Evolutionary conservation across 148 eudicot genomes (phyloP).

Genomic region (Chenopodium berlandieri): DNA sequence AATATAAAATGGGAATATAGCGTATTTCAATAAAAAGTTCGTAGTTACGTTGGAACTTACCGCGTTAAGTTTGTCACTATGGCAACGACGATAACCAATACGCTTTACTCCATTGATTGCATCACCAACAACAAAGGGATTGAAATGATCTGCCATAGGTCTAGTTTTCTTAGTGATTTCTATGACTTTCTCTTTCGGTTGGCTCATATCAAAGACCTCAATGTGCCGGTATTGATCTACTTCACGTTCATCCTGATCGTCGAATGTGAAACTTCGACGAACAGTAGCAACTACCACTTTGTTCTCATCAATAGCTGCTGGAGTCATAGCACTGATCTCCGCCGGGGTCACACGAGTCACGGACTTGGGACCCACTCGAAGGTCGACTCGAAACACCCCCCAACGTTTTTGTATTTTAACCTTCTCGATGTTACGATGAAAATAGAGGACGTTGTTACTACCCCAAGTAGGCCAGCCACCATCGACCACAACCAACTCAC

Average conservation of each 20-base stretch:
- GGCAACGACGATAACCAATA: conserved; percentile 23
- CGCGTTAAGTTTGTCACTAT: not conserved
- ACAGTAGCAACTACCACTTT: conserved; percentile 22
- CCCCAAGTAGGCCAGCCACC: conserved; percentile 33
- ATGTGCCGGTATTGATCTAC: conserved; percentile 22
- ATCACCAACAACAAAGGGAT: conserved; percentile 9
- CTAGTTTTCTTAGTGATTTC: conserved; percentile 1
- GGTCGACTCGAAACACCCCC: conserved; percentile 21
- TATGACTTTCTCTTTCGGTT: not conserved
- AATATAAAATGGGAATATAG: too few relatives aligned
- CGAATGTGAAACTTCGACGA: not conserved
- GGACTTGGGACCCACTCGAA: not conserved
- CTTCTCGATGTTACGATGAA: conserved; percentile 21
- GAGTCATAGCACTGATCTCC: conserved; percentile 22
- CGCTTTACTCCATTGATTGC: not conserved
- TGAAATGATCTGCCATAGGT: conserved; percentile 18
- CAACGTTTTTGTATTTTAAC: not conserved
- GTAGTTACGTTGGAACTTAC: not conserved
- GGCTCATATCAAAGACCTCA: conserved; percentile 6
- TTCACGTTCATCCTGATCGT: conserved; percentile 2
- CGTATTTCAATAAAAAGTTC: too few relatives aligned
- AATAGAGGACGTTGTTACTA: conserved; percentile 17
- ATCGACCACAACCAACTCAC: conserved; percentile 8
- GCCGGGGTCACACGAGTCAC: conserved; percentile 13
- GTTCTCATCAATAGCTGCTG: conserved; percentile 11